Percentiles rank a stretch among this genome's conserved stretches.
phyloP scores from a whole-genome alignment of 495 filamentous ascomycete species.

The Penicillium soppii region DNA sequence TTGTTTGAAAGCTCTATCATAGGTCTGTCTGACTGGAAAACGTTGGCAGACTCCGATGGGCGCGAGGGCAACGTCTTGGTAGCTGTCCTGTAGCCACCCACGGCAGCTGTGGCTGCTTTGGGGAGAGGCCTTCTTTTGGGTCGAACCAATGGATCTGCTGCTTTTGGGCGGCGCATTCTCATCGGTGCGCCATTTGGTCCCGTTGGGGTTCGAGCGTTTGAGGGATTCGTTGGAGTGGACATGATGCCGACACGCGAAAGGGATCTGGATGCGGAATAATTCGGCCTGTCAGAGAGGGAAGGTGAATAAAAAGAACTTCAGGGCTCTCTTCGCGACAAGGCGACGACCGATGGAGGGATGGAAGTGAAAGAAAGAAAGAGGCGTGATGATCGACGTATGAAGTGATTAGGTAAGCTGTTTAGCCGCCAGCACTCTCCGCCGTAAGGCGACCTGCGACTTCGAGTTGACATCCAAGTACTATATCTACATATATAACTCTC shows the following conservation, averaged over 20 bases:
- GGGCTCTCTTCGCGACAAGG: too few species aligned
- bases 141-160: conserved; percentile 67
- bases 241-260: conserved; percentile 19
- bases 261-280: too few species aligned
- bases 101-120: conserved; percentile 28
- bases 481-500: too few species aligned
- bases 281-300: too few species aligned
- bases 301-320: too few species aligned
- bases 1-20: conserved; percentile 23
- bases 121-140: conserved; percentile 51
- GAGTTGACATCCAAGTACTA: too few species aligned
- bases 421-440: too few species aligned
- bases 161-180: conserved; percentile 47
- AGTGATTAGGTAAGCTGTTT: too few species aligned
- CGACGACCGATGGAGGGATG: too few species aligned
- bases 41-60: conserved; percentile 12
- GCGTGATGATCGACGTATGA: too few species aligned
- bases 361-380: too few species aligned
- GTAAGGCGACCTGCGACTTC: too few species aligned
- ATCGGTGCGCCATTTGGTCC: conserved; percentile 35
- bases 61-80: conserved; percentile 29
- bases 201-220: conserved; percentile 29
- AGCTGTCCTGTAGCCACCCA: conserved; percentile 14
- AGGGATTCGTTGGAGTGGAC: conserved; percentile 36
- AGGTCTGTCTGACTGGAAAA: conserved; percentile 13